Evolutionary conservation across 352 stramenopile species (phyloP).

Genomic region (Phytophthora sp.): DNA sequence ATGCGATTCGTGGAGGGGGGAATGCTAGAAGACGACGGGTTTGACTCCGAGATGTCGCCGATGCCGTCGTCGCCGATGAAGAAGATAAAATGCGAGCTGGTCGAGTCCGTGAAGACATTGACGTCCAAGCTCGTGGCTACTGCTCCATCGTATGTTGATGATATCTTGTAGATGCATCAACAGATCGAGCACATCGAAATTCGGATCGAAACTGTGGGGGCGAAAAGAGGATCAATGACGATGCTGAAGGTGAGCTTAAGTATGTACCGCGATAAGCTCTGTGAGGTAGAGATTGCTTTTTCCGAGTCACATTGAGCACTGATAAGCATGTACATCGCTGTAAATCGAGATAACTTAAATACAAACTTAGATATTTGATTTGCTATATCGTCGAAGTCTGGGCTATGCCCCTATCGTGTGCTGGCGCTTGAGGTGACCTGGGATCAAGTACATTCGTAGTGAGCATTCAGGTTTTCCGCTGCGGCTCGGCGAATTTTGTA

Average conservation of each 20-base stretch:
- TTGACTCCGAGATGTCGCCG: constrained; percentile 1
- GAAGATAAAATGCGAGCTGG: constrained; percentile 9
- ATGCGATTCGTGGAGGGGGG: constrained; percentile 8
- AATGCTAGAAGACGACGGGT: constrained; percentile 1
- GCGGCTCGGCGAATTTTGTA: not conserved
- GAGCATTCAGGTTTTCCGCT: not conserved
- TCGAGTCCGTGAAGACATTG: not conserved
- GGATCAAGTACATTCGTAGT: too few species aligned
- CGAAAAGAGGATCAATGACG: not conserved
- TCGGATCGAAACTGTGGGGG: not conserved
- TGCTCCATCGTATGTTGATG: not conserved
- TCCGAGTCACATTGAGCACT: not conserved
- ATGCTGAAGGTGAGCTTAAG: not conserved
- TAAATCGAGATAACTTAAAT: not conserved
- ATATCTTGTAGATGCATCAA: constrained; percentile 9
- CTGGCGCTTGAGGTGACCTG: too few species aligned
- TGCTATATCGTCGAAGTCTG: too few species aligned
- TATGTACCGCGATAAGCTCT: constrained; percentile 5
- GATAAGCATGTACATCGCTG: not conserved
- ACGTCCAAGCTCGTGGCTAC: not conserved
- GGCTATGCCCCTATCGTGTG: too few species aligned
- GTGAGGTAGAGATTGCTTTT: constrained; percentile 3
- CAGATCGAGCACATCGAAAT: constrained; percentile 11
- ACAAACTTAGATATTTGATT: not conserved
- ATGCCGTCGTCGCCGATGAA: not conserved